These are phyloP conservation scores for Telfairia occidentalis DNA, from an alignment of 331 rosid species.

Conservation along the genomic window DNA sequence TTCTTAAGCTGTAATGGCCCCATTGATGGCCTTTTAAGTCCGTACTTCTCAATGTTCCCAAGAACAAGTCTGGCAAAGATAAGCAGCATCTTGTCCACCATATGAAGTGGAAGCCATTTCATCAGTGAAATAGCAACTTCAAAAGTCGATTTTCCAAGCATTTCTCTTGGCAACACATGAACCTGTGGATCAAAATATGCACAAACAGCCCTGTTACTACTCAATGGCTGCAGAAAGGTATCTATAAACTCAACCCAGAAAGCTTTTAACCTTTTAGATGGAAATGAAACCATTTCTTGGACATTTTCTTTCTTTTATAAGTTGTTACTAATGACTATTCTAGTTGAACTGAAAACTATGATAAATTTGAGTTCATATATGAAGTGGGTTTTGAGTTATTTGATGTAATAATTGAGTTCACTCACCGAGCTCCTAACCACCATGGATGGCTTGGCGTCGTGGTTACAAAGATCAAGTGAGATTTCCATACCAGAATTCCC, in stretches of 20 bases:
- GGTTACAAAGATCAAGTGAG: conserved; percentile 78
- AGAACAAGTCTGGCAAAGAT: conserved; percentile 41
- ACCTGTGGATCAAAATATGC: conserved; percentile 27
- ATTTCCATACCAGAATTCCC: conserved; percentile 97
- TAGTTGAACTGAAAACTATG: too few relatives aligned
- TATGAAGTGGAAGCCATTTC: conserved; percentile 54
- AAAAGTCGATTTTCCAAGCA: conserved; percentile 67
- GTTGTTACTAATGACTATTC: too few relatives aligned
- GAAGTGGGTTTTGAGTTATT: not conserved
- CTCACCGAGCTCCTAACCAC: conserved; percentile 87
- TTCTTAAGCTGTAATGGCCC: conserved; percentile 80
- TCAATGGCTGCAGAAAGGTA: not conserved
- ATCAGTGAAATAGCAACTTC: conserved; percentile 51
- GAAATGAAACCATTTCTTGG: too few relatives aligned
- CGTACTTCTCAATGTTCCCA: conserved; percentile 55
- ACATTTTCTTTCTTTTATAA: too few relatives aligned
- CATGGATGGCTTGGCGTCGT: conserved; percentile 64
- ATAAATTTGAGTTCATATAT: not conserved
- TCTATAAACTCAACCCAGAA: not conserved
- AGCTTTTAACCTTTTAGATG: conserved; percentile 1
- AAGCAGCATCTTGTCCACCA: conserved; percentile 66
- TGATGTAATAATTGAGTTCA: conserved; percentile 4
- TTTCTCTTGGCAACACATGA: conserved; percentile 67
- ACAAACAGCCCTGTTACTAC: not conserved
- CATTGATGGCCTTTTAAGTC: conserved; percentile 44